These are phyloP conservation scores for Miscanthus lutarioriparius DNA, from an alignment of 176 grass and related monocot genomes.

Conservation along the genomic window DNA sequence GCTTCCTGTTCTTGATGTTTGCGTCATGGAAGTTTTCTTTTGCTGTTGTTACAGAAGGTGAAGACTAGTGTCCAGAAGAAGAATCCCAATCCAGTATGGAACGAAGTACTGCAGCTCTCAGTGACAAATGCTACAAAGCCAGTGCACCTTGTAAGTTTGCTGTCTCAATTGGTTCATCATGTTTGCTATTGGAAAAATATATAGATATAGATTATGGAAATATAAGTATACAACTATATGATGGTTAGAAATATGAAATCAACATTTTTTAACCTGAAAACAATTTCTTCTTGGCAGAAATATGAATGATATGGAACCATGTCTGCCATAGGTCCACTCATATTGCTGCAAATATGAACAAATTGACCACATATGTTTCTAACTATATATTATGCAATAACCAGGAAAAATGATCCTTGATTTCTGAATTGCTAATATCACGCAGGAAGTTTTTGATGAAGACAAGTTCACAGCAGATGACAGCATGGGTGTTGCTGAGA, in stretches of 20 bases:
- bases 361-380: not conserved
- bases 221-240: too few relatives aligned
- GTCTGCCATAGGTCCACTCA: not conserved
- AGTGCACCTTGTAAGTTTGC: conserved; percentile 67
- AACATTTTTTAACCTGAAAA: too few relatives aligned
- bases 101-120: conserved; percentile 71
- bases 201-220: not conserved
- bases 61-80: conserved; percentile 88
- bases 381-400: not conserved
- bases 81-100: conserved; percentile 71
- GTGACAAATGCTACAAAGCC: conserved; percentile 56
- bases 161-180: conserved; percentile 12
- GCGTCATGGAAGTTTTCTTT: conserved; percentile 31
- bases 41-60: conserved; percentile 53
- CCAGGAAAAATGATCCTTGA: not conserved
- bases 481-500: conserved; percentile 65
- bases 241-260: too few relatives aligned
- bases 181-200: not conserved
- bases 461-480: conserved; percentile 84
- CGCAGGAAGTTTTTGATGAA: conserved; percentile 81
- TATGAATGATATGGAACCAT: not conserved
- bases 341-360: not conserved
- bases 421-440: conserved; percentile 10
- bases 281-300: not conserved
- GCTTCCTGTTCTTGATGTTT: not conserved